A percentile compares a stretch with the other conserved stretches of the same genome.
These are phyloP conservation scores for Termitomyces sp. DNA, from an alignment of 768 basidiomycete species.

Conservation along the genomic window DNA sequence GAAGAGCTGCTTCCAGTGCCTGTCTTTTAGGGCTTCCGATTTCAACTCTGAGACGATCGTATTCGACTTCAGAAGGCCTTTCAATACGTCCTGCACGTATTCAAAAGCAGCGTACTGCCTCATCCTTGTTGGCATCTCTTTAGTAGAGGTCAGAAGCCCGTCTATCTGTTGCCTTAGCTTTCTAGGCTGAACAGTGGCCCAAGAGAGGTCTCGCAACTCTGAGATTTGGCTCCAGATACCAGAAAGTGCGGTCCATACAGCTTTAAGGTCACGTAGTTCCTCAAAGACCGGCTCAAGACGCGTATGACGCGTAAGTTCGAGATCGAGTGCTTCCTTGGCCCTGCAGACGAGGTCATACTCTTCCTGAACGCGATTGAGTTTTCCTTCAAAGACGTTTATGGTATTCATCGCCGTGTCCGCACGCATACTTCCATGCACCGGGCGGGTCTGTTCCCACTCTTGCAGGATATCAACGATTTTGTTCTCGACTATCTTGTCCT, in stretches of 20 bases:
- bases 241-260: conserved; percentile 97
- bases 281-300: conserved; percentile 93
- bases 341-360: conserved; percentile 94
- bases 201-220: conserved; percentile 82
- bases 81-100: conserved; percentile 90
- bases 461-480: conserved; percentile 85
- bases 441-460: conserved; percentile 96
- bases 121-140: conserved; percentile 99
- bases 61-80: conserved; percentile 86
- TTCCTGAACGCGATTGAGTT: conserved; percentile 83
- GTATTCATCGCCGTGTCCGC: conserved; percentile 96
- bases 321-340: conserved; percentile 94
- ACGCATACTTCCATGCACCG: conserved; percentile 94
- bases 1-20: conserved; percentile 98
- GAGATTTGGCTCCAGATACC: conserved; percentile 94
- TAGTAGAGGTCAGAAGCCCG: conserved; percentile 84
- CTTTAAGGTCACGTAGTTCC: conserved; percentile 93
- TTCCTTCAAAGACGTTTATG: conserved; percentile 92
- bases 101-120: conserved; percentile 98
- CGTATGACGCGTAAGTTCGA: conserved; percentile 85
- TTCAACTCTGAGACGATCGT: conserved; percentile 88
- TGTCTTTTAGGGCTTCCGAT: conserved; percentile 94
- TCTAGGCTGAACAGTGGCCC: conserved; percentile 91
- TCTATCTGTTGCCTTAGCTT: conserved; percentile 94
- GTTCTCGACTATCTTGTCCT: conserved; percentile 97